Evolutionary conservation across 768 basidiomycete genomes (phyloP), one percentile per base, ranked within the genome.

Genomic region (Suillus discolor): DNA sequence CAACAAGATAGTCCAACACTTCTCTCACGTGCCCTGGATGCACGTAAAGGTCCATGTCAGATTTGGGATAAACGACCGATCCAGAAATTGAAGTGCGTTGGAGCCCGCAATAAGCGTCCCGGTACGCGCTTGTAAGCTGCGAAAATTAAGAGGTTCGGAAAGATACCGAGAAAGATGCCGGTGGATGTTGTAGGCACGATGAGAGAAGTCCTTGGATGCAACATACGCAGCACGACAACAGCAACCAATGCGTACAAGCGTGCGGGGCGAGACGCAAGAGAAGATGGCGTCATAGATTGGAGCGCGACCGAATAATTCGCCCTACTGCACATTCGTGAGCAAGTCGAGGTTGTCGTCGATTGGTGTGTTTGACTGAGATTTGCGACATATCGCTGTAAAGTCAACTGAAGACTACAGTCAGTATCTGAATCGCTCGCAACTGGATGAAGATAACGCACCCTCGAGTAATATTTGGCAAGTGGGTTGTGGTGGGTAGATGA

Each of bases 71-170:
- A 71, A 69, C 3, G 73, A 66, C n/a, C 83, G 70, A 47, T 81
- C 79, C 61, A 86, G 75, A 67, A 84, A 83, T 60, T 85, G 84
- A 1, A 85, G 75, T 0, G 83, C 84, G 38, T 71, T 75, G 0
- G 84, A 84, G 23, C 85, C 85, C 1, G 84, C 84, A 36, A 86
- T 80, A 49, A 85, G 66, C 13, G 79, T 78, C 34, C 75, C 79
- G 0, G 81, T 82, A 9, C 65, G 65, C 0, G 74, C 75, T 67
- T 83, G 83, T 6, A 83, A 69, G 5, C 61, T 65, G n/a, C 83
- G 78, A 61, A 84, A 84, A 8, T 63, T 66, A 1, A 67, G 62
- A 3, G 74, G 72, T 34, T 73, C 63, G 18, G 67, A 57, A 68
- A 82, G 79, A 64, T 74, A 81, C 15, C 70, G 73, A 13, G 62